Base-by-base conservation (phyloP, 352 stramenopile species). In the Globisporangium camurandrum region DNA sequence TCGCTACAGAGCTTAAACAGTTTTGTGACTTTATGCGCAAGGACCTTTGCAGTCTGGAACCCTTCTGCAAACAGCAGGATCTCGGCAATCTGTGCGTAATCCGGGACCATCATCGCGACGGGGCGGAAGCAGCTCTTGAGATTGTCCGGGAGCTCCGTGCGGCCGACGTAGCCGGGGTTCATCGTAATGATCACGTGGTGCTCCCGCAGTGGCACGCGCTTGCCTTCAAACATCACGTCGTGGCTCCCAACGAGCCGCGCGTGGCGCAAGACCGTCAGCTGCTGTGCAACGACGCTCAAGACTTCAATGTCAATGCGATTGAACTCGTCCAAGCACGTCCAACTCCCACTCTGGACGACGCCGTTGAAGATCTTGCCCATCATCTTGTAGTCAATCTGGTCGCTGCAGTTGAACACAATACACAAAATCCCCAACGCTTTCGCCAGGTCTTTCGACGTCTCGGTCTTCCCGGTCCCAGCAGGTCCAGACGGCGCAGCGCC, bases 391-490 rank as follows among this genome's bases (percentile, higher is more conserved):
- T 86, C 96, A 69, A 97, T 97, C 66, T 98, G 89, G 53, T 97
- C 93, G 27, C 82, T 96, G 69, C 93, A 98, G 58, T 98, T 98
- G 59, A 97, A 97, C 17, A 98, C 93, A 52, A 97, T 97, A 51
- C 88, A 97, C 0, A 94, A 74, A 26, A 96, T 93, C 1, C 86
- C 91, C 1, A 98, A 67, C 1, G 79, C 86, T 55, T 93, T 88
- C 10, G 87, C 91, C 16, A 98, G 62, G 62, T 98, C 93, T 59
- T 98, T 97, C 0, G 86, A 96, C 1, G 91, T 98, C 64, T 98
- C 93, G 0, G 92, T 98, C 58, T 98, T 98, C 3, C 89, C 80
- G 3, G 88, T 97, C 19, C 88, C 89, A 10, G 88, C 86, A 11
- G 89, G 86, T 19, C 88, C 89, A 4, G 88, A 93, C 7, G 88